Conservation (phyloP, 495 filamentous ascomycete genomes). For the Daldinia concentrica region DNA sequence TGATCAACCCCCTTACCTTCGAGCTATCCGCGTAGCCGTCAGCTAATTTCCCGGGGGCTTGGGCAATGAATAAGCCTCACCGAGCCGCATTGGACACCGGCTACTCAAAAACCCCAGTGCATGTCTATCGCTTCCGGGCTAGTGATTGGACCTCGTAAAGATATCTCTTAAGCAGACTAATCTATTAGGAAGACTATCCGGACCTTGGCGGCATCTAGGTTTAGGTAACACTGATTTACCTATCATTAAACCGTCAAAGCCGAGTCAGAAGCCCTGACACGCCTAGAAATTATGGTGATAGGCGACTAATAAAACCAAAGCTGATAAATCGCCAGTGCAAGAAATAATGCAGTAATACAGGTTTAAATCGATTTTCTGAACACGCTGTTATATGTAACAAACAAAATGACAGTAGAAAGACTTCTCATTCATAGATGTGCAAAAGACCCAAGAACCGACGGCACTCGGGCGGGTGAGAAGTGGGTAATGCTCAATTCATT, state of each 20-base stretch:
- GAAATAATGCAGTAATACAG: not conserved
- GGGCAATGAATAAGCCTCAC: no score
- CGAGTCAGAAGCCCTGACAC: not conserved
- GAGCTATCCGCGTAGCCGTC: not conserved
- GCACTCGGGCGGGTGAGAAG: slow-evolving; percentile 1
- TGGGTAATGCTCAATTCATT: slow-evolving; percentile 41
- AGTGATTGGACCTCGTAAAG: no score
- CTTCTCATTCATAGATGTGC: slow-evolving; percentile 5
- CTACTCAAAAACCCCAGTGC: not conserved
- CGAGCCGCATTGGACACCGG: not conserved
- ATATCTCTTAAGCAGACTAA: not conserved
- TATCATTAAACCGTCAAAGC: not conserved
- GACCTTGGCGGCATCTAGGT: not conserved
- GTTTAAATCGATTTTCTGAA: not conserved
- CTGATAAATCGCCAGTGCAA: not conserved
- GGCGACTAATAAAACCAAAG: slow-evolving; percentile 1
- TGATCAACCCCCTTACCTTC: not conserved
- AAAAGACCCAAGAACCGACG: not conserved
- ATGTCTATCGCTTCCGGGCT: no score
- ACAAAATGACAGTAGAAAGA: not conserved
- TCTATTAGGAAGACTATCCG: not conserved
- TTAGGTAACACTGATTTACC: not conserved
- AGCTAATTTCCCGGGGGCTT: not conserved
- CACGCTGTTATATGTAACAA: not conserved
- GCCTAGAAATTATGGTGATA: not conserved